Evolutionary conservation across 2,329 filamentous ascomycete species (phyloP).

Genomic region (Raffaelea arxii): DNA sequence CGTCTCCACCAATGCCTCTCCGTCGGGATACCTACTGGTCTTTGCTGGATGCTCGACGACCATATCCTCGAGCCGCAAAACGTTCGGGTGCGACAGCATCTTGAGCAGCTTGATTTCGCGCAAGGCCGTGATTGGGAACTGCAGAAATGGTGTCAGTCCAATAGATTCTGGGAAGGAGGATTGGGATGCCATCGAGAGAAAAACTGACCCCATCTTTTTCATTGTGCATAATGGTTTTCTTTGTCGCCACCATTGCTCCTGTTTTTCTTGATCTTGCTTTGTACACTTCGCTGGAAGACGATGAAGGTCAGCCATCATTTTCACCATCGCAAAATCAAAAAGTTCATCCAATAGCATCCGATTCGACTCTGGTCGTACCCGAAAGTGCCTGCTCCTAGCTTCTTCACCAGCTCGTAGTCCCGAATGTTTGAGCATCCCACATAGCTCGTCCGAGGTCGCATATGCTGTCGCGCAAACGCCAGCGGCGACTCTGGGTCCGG

Average conservation of each 20-base stretch:
- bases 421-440: conserved; percentile 74
- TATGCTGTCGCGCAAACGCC: conserved; percentile 46
- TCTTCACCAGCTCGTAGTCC: conserved; percentile 70
- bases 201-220: conserved; percentile 81
- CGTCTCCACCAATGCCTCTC: neutral
- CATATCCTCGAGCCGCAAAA: conserved; percentile 88
- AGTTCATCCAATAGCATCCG: too few relatives aligned
- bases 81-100: conserved; percentile 82
- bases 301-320: conserved; percentile 8
- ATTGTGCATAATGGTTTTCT: conserved; percentile 99
- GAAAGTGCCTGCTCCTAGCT: conserved; percentile 92
- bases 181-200: neutral
- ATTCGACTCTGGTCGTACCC: conserved; percentile 55
- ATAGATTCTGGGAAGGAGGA: neutral
- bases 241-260: conserved; percentile 72
- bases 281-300: conserved; percentile 63
- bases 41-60: conserved; percentile 69
- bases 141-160: conserved; percentile 6
- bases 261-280: conserved; percentile 72
- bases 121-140: conserved; percentile 96
- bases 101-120: conserved; percentile 97
- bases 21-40: conserved; percentile 35
- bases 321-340: neutral
- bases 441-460: conserved; percentile 53
- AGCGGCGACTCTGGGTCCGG: conserved; percentile 32